phyloP scores from a whole-genome alignment of 1,284 basidiomycete genomes.

The Trichosporon faecale region DNA sequence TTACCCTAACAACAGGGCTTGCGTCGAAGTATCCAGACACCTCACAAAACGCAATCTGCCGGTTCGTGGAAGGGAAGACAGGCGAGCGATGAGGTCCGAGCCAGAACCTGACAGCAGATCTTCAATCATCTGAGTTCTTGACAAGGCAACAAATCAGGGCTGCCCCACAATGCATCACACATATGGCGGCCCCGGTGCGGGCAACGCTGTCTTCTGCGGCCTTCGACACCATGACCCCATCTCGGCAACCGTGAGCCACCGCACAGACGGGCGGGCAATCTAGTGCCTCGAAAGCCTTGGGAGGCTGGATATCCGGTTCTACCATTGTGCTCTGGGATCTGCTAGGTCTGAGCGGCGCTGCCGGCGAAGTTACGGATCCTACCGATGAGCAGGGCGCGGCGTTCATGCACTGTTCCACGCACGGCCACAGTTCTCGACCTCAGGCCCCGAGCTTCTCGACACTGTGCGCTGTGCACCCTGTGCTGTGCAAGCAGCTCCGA shows the following conservation, averaged over 20 bases:
- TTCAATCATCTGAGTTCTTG: too few species aligned
- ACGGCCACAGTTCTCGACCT: too few species aligned
- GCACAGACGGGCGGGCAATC: background rate
- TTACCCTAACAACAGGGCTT: too few species aligned
- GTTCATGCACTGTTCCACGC: background rate
- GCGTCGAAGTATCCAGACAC: too few species aligned
- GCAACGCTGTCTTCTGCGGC: background rate
- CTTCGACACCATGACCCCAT: background rate
- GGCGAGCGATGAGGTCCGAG: too few species aligned
- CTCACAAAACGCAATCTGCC: too few species aligned
- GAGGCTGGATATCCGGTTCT: background rate
- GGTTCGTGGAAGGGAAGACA: too few species aligned
- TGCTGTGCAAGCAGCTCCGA: background rate
- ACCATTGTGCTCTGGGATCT: background rate
- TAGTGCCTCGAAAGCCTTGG: too few species aligned
- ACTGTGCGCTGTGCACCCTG: background rate
- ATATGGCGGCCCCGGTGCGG: background rate
- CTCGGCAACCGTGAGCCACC: background rate
- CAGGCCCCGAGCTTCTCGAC: too few species aligned
- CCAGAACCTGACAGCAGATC: too few species aligned
- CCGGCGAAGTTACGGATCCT: too few species aligned
- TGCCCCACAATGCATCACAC: background rate
- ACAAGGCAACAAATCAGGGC: background rate
- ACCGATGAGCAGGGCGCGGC: background rate
- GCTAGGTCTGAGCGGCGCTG: background rate